Evolutionary conservation across 73 alveolate species (phyloP).

Genomic region (Paramecium octaurelia): DNA sequence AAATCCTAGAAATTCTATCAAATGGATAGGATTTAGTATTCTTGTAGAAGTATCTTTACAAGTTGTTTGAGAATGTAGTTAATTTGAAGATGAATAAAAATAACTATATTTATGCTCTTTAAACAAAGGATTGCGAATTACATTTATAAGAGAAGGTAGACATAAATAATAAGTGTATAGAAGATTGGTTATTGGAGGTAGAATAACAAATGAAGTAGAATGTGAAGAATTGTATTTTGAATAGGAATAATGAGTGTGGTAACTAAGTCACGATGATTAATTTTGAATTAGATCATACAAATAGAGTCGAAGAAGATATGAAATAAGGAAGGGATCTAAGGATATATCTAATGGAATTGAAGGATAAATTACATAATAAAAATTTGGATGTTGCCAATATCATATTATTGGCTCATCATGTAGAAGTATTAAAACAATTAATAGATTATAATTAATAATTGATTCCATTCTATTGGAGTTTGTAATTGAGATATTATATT

Average conservation of each 20-base stretch:
- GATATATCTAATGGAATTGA: conserved; percentile 63
- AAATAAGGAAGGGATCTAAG: conserved; percentile 44
- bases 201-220: background rate
- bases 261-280: background rate
- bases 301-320: background rate
- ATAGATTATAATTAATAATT: conserved; percentile 69
- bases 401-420: conserved; percentile 66
- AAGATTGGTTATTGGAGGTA: conserved; percentile 5
- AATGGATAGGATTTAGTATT: background rate
- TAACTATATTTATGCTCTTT: background rate
- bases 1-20: background rate
- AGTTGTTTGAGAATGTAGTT: background rate
- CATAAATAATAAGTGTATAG: background rate
- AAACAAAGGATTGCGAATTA: background rate
- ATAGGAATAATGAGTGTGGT: background rate
- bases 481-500: background rate
- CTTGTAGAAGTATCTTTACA: background rate
- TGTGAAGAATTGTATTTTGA: background rate
- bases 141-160: background rate
- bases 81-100: background rate
- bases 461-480: conserved; percentile 63
- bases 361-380: conserved; percentile 67
- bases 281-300: background rate
- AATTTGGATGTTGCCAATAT: conserved; percentile 68
- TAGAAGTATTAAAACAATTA: conserved; percentile 68